phyloP scores from a whole-genome alignment of 371 early-diverging fungal genomes.

The Fennellomyces sp. region DNA sequence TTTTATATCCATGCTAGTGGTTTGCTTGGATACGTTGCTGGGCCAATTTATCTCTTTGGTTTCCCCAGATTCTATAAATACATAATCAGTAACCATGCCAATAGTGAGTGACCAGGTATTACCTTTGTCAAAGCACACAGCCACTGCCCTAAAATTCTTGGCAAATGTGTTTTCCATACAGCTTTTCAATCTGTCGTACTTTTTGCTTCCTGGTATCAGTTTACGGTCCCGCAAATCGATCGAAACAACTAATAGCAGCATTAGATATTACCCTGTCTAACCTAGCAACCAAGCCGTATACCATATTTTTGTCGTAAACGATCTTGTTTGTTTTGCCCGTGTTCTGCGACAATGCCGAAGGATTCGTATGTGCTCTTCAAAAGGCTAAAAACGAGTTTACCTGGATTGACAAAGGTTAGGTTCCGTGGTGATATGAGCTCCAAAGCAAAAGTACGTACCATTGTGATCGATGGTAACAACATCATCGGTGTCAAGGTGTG shows the following conservation, averaged over 20 bases:
- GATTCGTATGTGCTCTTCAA: slow-evolving; percentile 59
- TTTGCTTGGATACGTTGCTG: background rate
- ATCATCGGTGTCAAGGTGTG: slow-evolving; percentile 56
- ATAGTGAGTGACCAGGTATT: slow-evolving; percentile 11
- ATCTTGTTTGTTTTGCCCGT: slow-evolving; percentile 34
- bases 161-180: slow-evolving; percentile 58
- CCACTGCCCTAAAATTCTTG: slow-evolving; percentile 40
- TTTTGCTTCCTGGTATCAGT: slow-evolving; percentile 53
- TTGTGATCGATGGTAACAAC: slow-evolving; percentile 51
- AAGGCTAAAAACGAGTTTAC: slow-evolving; percentile 51
- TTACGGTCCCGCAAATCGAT: slow-evolving; percentile 39
- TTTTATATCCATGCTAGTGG: slow-evolving; percentile 8
- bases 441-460: slow-evolving; percentile 26
- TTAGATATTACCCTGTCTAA: too few species aligned
- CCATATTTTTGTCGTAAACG: slow-evolving; percentile 51
- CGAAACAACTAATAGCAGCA: slow-evolving; percentile 36
- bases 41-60: slow-evolving; percentile 40
- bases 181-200: slow-evolving; percentile 56
- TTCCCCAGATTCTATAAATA: slow-evolving; percentile 27
- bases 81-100: too few species aligned
- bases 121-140: slow-evolving; percentile 41
- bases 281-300: slow-evolving; percentile 17
- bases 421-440: background rate
- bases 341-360: slow-evolving; percentile 52
- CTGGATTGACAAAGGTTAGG: slow-evolving; percentile 17